Evolutionary conservation across 73 alveolate species (phyloP).

Genomic region (Paramecium pentaurelia): DNA sequence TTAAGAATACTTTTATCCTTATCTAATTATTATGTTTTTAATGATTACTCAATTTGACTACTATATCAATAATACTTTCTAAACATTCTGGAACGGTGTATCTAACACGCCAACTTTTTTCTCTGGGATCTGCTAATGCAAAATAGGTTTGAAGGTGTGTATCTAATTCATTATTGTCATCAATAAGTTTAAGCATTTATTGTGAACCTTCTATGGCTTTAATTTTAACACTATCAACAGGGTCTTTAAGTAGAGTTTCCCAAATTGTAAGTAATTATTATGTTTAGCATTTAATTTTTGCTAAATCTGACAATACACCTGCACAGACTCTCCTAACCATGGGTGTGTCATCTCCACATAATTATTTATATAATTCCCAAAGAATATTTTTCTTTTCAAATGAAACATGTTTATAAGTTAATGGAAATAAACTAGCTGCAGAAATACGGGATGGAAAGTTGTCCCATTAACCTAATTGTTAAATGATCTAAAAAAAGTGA

Average conservation of each 20-base stretch:
- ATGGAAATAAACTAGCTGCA: constrained; percentile 42
- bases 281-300: neutral
- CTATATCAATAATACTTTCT: neutral
- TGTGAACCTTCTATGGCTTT: constrained; percentile 58
- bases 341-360: constrained; percentile 59
- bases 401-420: constrained; percentile 13
- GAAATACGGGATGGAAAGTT: constrained; percentile 57
- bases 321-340: constrained; percentile 62
- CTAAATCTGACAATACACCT: constrained; percentile 44
- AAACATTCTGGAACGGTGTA: constrained; percentile 58
- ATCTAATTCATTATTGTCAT: constrained; percentile 30
- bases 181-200: constrained; percentile 35
- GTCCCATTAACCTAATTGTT: constrained; percentile 56
- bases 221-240: constrained; percentile 48
- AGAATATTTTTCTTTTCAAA: constrained; percentile 1
- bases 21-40: neutral
- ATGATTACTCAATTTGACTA: neutral
- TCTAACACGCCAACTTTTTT: constrained; percentile 59
- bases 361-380: constrained; percentile 37
- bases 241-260: constrained; percentile 44
- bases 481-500: constrained; percentile 28
- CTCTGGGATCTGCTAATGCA: constrained; percentile 32
- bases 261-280: constrained; percentile 23
- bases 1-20: constrained; percentile 33
- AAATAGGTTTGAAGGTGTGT: neutral